phyloP scores from a whole-genome alignment of 805 yeast species.

The Danielia oregonensis region DNA sequence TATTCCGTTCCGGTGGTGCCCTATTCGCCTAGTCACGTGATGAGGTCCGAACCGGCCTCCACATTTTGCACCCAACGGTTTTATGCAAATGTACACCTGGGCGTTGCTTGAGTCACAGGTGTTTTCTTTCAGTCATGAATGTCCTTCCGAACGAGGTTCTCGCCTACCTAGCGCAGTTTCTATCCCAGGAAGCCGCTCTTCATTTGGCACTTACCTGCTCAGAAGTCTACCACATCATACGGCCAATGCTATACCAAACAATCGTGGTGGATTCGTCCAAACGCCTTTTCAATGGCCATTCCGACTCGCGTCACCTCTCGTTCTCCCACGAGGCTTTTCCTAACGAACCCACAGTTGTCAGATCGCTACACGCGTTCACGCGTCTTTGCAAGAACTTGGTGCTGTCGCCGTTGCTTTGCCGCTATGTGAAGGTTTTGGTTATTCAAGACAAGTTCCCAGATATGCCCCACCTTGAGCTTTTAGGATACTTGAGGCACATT shows the following conservation, averaged over 20 bases:
- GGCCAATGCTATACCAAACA: constrained; percentile 8
- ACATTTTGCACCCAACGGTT: constrained; percentile 22
- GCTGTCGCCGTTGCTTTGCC: constrained; percentile 6
- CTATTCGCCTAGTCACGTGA: no score
- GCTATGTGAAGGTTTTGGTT: constrained; percentile 5
- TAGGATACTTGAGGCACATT: constrained; percentile 2
- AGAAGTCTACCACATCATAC: constrained; percentile 3
- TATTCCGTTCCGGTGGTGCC: no score
- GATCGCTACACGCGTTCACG: constrained; percentile 13
- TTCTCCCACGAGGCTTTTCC: not conserved
- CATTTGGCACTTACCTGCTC: constrained; percentile 9
- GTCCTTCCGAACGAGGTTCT: constrained; percentile 10
- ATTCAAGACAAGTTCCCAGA: constrained; percentile 12
- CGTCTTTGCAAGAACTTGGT: constrained; percentile 10
- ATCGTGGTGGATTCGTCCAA: constrained; percentile 11
- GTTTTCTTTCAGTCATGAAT: no score
- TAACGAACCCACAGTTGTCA: constrained; percentile 9
- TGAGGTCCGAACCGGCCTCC: no score
- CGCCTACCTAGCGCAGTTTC: constrained; percentile 4
- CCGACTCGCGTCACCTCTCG: not conserved
- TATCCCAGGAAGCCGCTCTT: constrained; percentile 12
- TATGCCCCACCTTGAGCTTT: constrained; percentile 10
- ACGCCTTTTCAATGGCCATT: constrained; percentile 5
- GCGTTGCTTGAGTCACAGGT: no score
- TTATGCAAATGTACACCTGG: no score